A percentile compares a stretch with the other conserved stretches of the same genome.
Evolutionary conservation across 305 asterid species (phyloP).

Genomic region (Fraxinus dipetala): DNA sequence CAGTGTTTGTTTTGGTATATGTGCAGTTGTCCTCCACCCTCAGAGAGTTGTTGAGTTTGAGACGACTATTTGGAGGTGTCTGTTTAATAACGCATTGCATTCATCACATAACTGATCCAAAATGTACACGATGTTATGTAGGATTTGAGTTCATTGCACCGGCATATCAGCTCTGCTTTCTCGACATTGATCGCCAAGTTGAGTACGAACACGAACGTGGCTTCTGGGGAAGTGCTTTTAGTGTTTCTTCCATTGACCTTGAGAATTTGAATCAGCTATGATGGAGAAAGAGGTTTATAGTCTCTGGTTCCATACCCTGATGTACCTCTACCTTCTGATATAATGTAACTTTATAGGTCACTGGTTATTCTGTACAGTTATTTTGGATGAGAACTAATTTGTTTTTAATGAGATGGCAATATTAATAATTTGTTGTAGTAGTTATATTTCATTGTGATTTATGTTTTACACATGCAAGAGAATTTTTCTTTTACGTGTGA

Average conservation of each 20-base stretch:
- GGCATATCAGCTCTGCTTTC: background rate
- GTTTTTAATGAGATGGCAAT: background rate
- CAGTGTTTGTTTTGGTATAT: slow-evolving; percentile 66
- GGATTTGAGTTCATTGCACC: background rate
- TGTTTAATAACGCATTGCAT: slow-evolving; percentile 35
- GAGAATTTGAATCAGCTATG: background rate
- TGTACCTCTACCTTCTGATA: background rate
- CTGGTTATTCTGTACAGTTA: background rate
- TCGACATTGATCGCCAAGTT: background rate
- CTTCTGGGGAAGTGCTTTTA: background rate
- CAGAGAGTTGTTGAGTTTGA: slow-evolving; percentile 48
- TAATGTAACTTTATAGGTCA: background rate
- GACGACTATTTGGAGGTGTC: slow-evolving; percentile 63
- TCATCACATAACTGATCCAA: background rate
- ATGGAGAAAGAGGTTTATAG: background rate
- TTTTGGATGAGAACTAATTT: background rate
- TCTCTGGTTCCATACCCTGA: background rate
- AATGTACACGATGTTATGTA: background rate
- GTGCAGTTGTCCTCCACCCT: slow-evolving; percentile 64
- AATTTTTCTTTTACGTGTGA: background rate
- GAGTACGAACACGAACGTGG: background rate
- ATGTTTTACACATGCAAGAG: background rate
- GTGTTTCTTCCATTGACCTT: background rate
- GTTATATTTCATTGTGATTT: background rate
- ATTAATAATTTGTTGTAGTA: background rate